Evolutionary conservation across 2,329 filamentous ascomycete species (phyloP), one percentile per base, ranked within the genome.

Genomic region (Talaromyces rugulosus): DNA sequence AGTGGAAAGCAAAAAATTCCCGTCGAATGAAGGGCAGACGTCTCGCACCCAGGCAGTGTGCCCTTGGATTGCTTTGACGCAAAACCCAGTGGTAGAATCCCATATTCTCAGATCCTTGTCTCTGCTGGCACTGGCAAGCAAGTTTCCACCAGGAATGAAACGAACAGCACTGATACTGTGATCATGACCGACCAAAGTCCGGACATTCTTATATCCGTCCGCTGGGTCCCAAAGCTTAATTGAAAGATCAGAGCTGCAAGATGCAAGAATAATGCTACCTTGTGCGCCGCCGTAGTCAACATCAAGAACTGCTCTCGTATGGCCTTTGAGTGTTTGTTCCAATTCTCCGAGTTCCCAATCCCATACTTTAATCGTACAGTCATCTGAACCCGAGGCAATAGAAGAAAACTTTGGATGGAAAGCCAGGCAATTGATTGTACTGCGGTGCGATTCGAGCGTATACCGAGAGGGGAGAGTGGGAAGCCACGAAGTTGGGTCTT

Each of bases 321-420:
- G 94, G 1, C 92, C 92, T 73, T 97, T 97, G 62, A 97, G 85
- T 0, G 93, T 97, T 65, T 89, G 82, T 74, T 97, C 93, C 4
- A 96, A 82, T 76, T 97, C 93, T 55, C 94, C 94, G 28, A 96
- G 79, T 71, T 97, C 93, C 90, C 92, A 97, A 72, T 97, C 93
- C 93, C 93, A 97, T 60, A 97, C 93, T 72, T 97, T 97, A 75
- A 98, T 96, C 7, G 90, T 96, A 60, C 87, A 90, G 75, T 97
- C 94, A 74, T 96, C 93, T 8, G 92, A 96, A 16, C 91, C 93
- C 0, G 92, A 95, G 9, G 93, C 94, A 27, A 97, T 82, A 5
- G 91, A 94, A 9, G 92, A 94, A 77, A 96, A 97, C 34, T 95
- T 83, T 0, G 93, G 93, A 73, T 97, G 93, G 72, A 97, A 97